Conservation (phyloP, 306 rosid species). For the Rosa multiflora region DNA sequence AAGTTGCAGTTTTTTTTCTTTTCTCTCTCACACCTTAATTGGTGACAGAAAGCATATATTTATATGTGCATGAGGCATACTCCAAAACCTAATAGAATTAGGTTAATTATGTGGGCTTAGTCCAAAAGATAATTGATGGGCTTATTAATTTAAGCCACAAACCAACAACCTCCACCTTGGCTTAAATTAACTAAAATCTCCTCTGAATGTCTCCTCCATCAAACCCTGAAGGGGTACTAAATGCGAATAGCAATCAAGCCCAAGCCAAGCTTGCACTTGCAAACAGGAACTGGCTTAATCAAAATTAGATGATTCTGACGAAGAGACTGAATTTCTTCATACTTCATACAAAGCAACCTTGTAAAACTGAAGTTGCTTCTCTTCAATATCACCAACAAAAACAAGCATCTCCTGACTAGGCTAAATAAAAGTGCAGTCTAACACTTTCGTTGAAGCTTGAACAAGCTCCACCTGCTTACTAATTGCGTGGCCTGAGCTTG, state of each 20-base stretch:
- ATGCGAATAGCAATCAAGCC: background rate
- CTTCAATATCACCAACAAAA: background rate
- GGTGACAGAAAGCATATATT: no score
- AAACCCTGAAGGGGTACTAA: background rate
- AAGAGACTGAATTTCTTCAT: background rate
- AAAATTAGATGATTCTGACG: background rate
- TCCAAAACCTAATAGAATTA: no score
- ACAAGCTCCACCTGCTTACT: background rate
- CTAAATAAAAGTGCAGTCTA: background rate
- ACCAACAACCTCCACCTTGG: background rate
- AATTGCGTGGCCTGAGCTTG: background rate
- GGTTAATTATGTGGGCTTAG: no score
- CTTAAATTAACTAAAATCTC: background rate
- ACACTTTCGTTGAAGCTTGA: background rate
- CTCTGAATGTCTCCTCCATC: background rate
- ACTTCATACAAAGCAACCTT: background rate
- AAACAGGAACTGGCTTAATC: background rate
- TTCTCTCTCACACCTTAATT: no score
- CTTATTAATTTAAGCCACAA: no score
- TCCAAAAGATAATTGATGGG: no score
- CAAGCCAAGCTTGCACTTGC: background rate
- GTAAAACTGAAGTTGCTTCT: background rate
- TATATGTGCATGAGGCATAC: no score
- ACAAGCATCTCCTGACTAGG: background rate
- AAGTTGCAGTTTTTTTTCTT: no score